A percentile compares a stretch with the other conserved stretches of the same genome.
Evolutionary conservation across 148 eudicot species (phyloP).

Genomic region (Camellia granthamiana): DNA sequence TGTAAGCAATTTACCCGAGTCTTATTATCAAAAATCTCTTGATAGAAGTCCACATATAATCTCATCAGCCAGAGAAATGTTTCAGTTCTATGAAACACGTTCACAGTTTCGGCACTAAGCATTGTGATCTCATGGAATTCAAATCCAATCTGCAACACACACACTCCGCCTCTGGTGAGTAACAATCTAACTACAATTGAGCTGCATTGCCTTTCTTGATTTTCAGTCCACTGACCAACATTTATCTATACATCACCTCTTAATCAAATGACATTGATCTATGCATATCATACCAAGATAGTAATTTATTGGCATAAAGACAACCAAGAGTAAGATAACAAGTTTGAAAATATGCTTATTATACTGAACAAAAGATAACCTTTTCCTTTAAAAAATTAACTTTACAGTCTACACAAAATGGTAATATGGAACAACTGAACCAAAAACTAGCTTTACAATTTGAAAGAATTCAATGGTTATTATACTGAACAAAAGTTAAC

Average conservation of each 20-base stretch:
- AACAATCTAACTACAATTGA: neutral
- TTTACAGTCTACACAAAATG: neutral
- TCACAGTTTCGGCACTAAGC: neutral
- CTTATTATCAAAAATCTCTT: neutral
- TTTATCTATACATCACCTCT: neutral
- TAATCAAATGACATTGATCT: neutral
- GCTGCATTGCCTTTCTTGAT: neutral
- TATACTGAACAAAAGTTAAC: neutral
- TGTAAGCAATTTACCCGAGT: neutral
- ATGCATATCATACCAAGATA: neutral
- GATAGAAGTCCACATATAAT: neutral
- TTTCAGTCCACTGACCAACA: neutral
- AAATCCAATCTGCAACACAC: neutral
- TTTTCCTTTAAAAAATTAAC: neutral
- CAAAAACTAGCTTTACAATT: neutral
- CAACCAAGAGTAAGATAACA: neutral
- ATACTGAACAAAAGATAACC: neutral
- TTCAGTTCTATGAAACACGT: neutral
- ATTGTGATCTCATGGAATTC: slow-evolving; percentile 6
- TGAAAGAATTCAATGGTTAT: slow-evolving; percentile 6
- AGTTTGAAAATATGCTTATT: neutral
- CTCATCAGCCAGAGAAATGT: neutral
- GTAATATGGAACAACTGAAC: neutral
- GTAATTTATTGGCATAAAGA: neutral
- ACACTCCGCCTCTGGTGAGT: neutral